A percentile compares a stretch with the other conserved stretches of the same genome.
Conservation (phyloP, 2,329 filamentous ascomycete species). For the Curvularia hawaiiensis region DNA sequence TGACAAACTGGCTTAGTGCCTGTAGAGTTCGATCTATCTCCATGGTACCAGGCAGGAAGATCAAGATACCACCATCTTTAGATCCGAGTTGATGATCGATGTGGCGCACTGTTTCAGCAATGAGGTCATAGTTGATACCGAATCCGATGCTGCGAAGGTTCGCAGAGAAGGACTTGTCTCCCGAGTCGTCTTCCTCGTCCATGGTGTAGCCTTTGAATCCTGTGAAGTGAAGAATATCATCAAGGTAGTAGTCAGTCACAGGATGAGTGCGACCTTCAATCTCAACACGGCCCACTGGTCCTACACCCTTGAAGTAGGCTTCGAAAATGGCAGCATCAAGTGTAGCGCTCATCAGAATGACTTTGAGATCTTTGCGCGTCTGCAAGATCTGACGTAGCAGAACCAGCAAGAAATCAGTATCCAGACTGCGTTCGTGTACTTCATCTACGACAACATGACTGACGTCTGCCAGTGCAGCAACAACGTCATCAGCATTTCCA, state of each 20-base stretch:
- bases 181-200: conserved; percentile 58
- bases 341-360: conserved; percentile 96
- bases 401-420: conserved; percentile 92
- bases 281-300: conserved; percentile 77
- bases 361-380: conserved; percentile 76
- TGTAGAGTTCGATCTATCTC: conserved; percentile 86
- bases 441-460: conserved; percentile 97
- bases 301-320: conserved; percentile 76
- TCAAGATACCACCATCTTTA: conserved; percentile 85
- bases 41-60: conserved; percentile 89
- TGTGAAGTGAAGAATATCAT: conserved; percentile 82
- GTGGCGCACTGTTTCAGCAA: conserved; percentile 76
- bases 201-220: conserved; percentile 63
- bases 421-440: conserved; percentile 92
- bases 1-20: conserved; percentile 66
- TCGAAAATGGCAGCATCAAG: conserved; percentile 86
- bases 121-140: conserved; percentile 89
- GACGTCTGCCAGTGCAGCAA: conserved; percentile 82
- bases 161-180: conserved; percentile 51
- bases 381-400: conserved; percentile 82
- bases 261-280: conserved; percentile 90
- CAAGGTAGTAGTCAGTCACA: conserved; percentile 86
- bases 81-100: conserved; percentile 79
- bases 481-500: conserved; percentile 77
- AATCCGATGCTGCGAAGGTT: conserved; percentile 61